phyloP scores from a whole-genome alignment of 495 filamentous ascomycete species.

The Trichocladium antarcticum region DNA sequence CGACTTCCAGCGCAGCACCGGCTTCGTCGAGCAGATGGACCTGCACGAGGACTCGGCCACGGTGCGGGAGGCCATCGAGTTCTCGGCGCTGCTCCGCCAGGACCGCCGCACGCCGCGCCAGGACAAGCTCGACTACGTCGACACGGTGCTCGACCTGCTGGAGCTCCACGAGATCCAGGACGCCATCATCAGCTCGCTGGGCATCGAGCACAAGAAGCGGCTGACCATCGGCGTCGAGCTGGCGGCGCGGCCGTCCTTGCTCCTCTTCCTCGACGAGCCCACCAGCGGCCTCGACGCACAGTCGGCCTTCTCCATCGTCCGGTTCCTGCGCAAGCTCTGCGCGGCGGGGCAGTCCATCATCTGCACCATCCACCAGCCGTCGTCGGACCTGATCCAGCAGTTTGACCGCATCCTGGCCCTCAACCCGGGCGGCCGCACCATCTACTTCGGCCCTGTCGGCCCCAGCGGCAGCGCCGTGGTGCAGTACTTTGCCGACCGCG shows the following conservation, averaged over 20 bases:
- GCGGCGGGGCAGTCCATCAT: slow-evolving; percentile 61
- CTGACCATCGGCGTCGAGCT: slow-evolving; percentile 89
- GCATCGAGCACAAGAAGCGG: slow-evolving; percentile 49
- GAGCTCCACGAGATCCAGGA: slow-evolving; percentile 74
- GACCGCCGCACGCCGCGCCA: slow-evolving; percentile 48
- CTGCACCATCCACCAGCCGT: slow-evolving; percentile 74
- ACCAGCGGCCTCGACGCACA: slow-evolving; percentile 80
- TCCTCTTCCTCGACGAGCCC: slow-evolving; percentile 71
- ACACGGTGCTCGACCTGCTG: slow-evolving; percentile 77
- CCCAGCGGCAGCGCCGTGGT: slow-evolving; percentile 37
- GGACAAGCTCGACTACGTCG: slow-evolving; percentile 75
- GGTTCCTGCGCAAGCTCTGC: slow-evolving; percentile 75
- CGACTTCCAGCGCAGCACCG: slow-evolving; percentile 71
- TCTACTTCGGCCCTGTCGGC: slow-evolving; percentile 57
- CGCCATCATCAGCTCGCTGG: slow-evolving; percentile 69
- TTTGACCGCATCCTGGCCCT: slow-evolving; percentile 66
- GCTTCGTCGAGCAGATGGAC: slow-evolving; percentile 83
- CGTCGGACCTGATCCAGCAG: slow-evolving; percentile 59
- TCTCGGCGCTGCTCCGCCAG: slow-evolving; percentile 72
- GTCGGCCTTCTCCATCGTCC: slow-evolving; percentile 69
- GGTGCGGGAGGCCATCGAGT: slow-evolving; percentile 72
- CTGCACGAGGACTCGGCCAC: slow-evolving; percentile 72
- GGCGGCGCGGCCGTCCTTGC: slow-evolving; percentile 68
- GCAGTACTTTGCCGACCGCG: slow-evolving; percentile 45
- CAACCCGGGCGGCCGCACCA: slow-evolving; percentile 55